These are phyloP conservation scores for Urtica urens DNA, from an alignment of 306 rosid species.

Conservation along the genomic window DNA sequence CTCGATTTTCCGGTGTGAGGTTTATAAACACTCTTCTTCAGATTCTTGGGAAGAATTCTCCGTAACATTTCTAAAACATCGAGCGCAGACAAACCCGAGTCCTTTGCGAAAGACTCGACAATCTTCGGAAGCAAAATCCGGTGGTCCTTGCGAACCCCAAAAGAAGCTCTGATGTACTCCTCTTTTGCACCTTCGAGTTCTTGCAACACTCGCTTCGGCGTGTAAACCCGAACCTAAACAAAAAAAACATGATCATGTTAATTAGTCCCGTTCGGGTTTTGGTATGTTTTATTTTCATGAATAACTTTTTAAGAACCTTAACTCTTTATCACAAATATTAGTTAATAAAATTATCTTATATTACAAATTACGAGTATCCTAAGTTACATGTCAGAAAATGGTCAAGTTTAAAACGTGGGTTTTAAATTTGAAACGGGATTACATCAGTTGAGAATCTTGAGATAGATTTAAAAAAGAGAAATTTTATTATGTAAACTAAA, in stretches of 20 bases:
- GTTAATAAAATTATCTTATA: no score
- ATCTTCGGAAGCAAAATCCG: constrained; percentile 72
- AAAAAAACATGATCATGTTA: background rate
- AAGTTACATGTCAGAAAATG: no score
- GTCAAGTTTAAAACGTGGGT: no score
- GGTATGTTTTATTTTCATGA: no score
- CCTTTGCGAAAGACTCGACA: constrained; percentile 61
- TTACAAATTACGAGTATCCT: no score
- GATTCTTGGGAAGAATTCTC: constrained; percentile 55
- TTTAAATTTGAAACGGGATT: no score
- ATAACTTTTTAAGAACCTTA: no score
- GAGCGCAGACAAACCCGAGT: constrained; percentile 44
- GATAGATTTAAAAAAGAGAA: no score
- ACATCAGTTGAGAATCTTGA: no score
- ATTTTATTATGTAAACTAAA: no score
- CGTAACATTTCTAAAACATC: constrained; percentile 68
- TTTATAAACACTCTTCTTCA: constrained; percentile 55
- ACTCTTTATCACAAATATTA: no score
- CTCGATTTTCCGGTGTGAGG: constrained; percentile 37
- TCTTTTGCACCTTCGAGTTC: constrained; percentile 69
- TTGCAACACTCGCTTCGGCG: constrained; percentile 53
- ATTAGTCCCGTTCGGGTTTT: no score
- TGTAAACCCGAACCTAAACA: constrained; percentile 63
- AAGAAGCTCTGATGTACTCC: constrained; percentile 63
- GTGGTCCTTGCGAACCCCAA: constrained; percentile 75